These are phyloP conservation scores for Hypoxylon crocopeplum DNA, from an alignment of 495 filamentous ascomycete genomes.

Conservation along the genomic window DNA sequence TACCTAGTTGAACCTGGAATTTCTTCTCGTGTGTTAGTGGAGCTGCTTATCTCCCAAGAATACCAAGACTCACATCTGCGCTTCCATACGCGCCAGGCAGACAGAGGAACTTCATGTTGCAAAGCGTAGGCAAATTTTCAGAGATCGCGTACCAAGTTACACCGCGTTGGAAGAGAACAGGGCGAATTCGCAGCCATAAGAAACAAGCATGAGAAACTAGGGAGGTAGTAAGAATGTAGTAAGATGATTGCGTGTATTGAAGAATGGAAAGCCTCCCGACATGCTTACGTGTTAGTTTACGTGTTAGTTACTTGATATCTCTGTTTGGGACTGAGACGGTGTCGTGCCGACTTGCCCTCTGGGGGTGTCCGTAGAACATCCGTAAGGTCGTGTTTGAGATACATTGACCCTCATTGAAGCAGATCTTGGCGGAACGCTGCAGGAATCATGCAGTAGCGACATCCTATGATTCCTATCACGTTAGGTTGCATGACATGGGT, in stretches of 20 bases:
- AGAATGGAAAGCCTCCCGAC: constrained; percentile 17
- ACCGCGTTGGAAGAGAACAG: constrained; percentile 12
- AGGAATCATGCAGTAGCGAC: constrained; percentile 25
- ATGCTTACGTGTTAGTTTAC: constrained; percentile 36
- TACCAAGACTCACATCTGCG: constrained; percentile 53
- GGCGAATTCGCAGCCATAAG: constrained; percentile 29
- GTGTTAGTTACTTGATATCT: constrained; percentile 37
- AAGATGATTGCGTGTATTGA: constrained; percentile 29
- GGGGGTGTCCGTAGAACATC: constrained; percentile 26
- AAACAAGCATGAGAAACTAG: constrained; percentile 20
- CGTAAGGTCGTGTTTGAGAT: constrained; percentile 31
- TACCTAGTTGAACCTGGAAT: constrained; percentile 61
- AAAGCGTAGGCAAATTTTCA: constrained; percentile 11
- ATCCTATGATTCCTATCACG: constrained; percentile 27
- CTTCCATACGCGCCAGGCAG: constrained; percentile 58
- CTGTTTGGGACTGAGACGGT: constrained; percentile 31
- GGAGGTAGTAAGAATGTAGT: constrained; percentile 15
- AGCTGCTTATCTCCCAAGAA: neutral
- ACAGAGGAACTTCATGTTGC: constrained; percentile 52
- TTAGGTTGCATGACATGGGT: constrained; percentile 19
- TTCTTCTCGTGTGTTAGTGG: constrained; percentile 49
- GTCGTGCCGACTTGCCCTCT: constrained; percentile 12
- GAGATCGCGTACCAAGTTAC: constrained; percentile 30
- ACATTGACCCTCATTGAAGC: constrained; percentile 16
- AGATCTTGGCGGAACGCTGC: constrained; percentile 32